A percentile compares a stretch with the other conserved stretches of the same genome.
These are phyloP conservation scores for Hyaloraphidium curvatum DNA, from an alignment of 192 early-diverging fungal species.

Conservation along the genomic window DNA sequence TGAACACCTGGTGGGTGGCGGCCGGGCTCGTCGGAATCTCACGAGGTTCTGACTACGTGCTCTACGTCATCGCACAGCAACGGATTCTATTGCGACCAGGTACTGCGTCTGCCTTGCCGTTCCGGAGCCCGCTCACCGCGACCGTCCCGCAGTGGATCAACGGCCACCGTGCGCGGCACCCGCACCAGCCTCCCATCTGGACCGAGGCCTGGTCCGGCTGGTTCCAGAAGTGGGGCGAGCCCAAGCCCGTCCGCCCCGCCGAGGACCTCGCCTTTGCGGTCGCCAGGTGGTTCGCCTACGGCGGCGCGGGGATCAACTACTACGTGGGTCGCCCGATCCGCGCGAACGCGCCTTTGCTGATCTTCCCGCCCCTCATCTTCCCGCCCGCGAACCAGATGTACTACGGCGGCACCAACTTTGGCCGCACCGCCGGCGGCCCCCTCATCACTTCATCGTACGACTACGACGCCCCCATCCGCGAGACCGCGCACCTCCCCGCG, in stretches of 20 bases:
- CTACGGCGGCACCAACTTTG: conserved; percentile 52
- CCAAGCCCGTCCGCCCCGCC: conserved; percentile 21
- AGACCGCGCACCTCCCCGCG: too few species aligned
- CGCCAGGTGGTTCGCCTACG: conserved; percentile 30
- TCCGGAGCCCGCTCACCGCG: too few species aligned
- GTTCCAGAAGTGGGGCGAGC: conserved; percentile 34
- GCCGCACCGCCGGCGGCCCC: conserved; percentile 10
- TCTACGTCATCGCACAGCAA: too few species aligned
- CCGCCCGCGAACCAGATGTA: conserved; percentile 41
- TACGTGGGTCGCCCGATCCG: too few species aligned
- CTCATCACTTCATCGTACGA: conserved; percentile 24
- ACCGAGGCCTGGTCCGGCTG: conserved; percentile 40
- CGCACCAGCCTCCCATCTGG: conserved; percentile 27
- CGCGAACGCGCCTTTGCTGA: too few species aligned
- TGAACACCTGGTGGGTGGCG: conserved; percentile 3
- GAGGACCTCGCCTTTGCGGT: conserved; percentile 35
- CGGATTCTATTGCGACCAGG: too few species aligned
- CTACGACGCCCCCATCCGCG: conserved; percentile 26
- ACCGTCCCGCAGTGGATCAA: too few species aligned
- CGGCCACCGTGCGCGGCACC: too few species aligned
- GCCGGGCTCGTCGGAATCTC: too few species aligned
- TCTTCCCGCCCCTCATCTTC: too few species aligned
- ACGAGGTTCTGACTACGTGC: too few species aligned
- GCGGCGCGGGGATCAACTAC: conserved; percentile 34
- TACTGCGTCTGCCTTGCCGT: too few species aligned